Evolutionary conservation across 179 eudicot genomes (phyloP), one percentile per base, ranked within the genome.

Genomic region (Amaranthus tricolor): DNA sequence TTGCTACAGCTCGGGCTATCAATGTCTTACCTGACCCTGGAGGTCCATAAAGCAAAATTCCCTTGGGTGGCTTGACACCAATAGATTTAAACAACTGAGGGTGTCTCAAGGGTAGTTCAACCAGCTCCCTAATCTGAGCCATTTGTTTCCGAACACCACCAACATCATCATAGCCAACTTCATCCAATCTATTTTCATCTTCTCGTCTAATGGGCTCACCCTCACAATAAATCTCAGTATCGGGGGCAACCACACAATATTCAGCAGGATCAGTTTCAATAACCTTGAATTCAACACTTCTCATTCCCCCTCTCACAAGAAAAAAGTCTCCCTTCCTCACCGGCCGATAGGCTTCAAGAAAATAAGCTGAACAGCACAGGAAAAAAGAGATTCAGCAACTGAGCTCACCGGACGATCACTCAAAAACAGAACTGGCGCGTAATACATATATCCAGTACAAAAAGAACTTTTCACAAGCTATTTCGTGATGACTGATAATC

Each of bases 111-210:
- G 91, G 91, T 65, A 89, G 84, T 68, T 89, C 94, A 14, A 88
- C 94, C 20, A 89, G 84, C 83, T 88, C 90, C 17, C 89, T 86
- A 31, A 88, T 89, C 64, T 88, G 91, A 72, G 91, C 91, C 91
- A 89, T 85, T 57, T 89, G 94, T 66, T 89, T 89, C 59, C 94
- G 76, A n/a, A 87, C 88, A 71, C 91, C 93, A 69, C 93, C 93
- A 75, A 89, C 87, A 56, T 89, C 93, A 67, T 89, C 91, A 68
- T 89, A 89, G 17, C 93, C 91, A 52, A 89, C 78, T 63, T 87
- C 93, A 62, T 87, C 73, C 17, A 87, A 59, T 55, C 82, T 79
- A 60, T 89, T 88, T 76, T 87, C 89, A 66, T 89, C 94, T 49
- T 89, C 91, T 0, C 94, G 78, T 49, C 70, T 89, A 10, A 87